Conservation (phyloP, 345 rosid species). For the Arabis alpina region DNA sequence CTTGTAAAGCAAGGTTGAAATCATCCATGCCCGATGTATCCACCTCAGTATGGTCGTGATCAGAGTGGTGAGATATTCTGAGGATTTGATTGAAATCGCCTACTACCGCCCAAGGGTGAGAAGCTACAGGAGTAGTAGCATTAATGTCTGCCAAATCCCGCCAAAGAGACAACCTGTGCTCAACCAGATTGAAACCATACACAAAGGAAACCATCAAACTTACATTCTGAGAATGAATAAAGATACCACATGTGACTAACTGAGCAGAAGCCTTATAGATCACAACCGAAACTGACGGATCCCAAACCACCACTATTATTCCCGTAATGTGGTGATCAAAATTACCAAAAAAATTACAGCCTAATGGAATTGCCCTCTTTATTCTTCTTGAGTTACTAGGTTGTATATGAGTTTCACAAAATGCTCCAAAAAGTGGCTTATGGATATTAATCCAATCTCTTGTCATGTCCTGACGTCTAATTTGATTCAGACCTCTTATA, state of each 20-base stretch:
- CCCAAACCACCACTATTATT: neutral
- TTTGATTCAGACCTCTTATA: no score
- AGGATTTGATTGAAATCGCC: no score
- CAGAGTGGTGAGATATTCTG: no score
- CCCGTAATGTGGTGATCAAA: neutral
- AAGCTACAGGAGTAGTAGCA: fast-evolving
- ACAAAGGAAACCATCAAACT: no score
- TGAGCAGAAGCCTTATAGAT: neutral
- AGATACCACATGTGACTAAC: neutral
- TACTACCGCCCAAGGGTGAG: neutral
- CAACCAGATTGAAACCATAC: no score
- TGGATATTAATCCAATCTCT: neutral
- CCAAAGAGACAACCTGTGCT: neutral
- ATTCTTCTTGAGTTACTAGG: neutral
- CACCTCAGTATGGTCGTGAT: no score
- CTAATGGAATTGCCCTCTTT: fast-evolving
- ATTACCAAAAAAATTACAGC: neutral
- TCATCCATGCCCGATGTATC: no score
- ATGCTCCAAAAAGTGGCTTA: neutral
- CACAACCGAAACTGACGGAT: neutral
- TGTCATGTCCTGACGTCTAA: no score
- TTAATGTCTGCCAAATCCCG: neutral
- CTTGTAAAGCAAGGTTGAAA: no score
- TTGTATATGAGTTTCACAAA: neutral
- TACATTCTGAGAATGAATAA: no score